Base-by-base conservation (phyloP, 371 early-diverging fungal genomes). In the Amoeboaphelidium protococcarum region DNA sequence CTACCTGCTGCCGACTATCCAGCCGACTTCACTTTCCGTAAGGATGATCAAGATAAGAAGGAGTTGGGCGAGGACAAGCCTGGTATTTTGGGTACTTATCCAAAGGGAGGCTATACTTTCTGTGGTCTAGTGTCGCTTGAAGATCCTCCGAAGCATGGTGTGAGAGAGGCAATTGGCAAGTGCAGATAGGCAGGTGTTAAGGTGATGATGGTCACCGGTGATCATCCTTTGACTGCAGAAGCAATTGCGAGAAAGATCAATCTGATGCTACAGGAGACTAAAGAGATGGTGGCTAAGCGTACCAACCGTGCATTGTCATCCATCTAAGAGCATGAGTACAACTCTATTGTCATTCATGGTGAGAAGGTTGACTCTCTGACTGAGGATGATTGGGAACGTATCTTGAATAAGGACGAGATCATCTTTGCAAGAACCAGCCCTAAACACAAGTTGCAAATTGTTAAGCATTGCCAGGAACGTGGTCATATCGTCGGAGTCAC, bases 131-230 rank as follows among this genome's bases (percentile, higher is more conserved):
- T 72, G 21, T 77, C 81, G 3, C 68, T 94, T 10, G 81, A 83
- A 55, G 95, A 89, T 61, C 92, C 91, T 43, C 92, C 91, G 53
- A 88, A 89, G 62, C 85, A 85, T 53, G 92, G 89, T 47, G 90
- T 91, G 19, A 82, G 86, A 60, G 86, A 88, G 56, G 90, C 89
- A n/a, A 74, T 92, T 54, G 88, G 83, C 41, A 67, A 74, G 41
- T 85, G 88, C 54, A 76, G 87, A 48, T 63, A 65, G 25, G 95
- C 94, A 3, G 91, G 89, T 53, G 78, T 94, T 57, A 75, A 78
- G 54, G 84, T 91, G 37, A 74, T 88, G 69, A 92, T 89, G 88
- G 91, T 87, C 10, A 92, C 92, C 6, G 94, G 90, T 53, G 92
- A 92, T 59, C 73, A 69, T 49, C 67, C 71, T 40, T 53, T 63